phyloP scores from a whole-genome alignment of 345 rosid genomes.

The Gossypium rotundifolium region DNA sequence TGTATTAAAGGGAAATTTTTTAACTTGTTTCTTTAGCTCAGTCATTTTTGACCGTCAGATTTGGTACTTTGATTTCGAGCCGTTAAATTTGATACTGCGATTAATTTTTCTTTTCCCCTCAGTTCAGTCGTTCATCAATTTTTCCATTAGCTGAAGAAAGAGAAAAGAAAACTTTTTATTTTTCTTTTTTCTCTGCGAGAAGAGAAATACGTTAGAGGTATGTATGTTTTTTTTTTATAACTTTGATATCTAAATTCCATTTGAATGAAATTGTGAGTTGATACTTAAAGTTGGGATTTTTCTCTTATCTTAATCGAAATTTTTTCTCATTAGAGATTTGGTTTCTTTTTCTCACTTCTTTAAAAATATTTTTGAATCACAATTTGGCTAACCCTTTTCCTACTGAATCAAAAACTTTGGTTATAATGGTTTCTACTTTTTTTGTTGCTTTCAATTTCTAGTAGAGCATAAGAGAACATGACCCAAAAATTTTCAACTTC shows the following conservation, averaged over 20 bases:
- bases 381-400: neutral
- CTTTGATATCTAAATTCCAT: slow-evolving; percentile 1
- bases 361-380: neutral
- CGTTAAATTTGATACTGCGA: neutral
- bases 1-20: neutral
- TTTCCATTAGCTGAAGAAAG: neutral
- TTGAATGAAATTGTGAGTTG: neutral
- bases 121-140: neutral
- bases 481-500: neutral
- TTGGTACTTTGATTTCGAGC: neutral
- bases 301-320: neutral
- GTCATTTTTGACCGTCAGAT: neutral
- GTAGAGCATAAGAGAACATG: neutral
- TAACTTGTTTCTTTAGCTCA: neutral
- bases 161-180: too few species aligned
- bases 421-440: neutral
- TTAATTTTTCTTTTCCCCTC: neutral
- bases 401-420: neutral
- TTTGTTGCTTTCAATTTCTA: neutral
- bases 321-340: slow-evolving; percentile 7
- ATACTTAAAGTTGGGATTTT: neutral
- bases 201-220: slow-evolving; percentile 6
- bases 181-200: neutral
- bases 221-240: neutral
- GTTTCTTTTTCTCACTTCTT: neutral